Percentiles rank a stretch among this genome's conserved stretches.
These are phyloP conservation scores for Pseudogymnoascus sp. DNA, from an alignment of 2,329 filamentous ascomycete genomes.

Conservation along the genomic window DNA sequence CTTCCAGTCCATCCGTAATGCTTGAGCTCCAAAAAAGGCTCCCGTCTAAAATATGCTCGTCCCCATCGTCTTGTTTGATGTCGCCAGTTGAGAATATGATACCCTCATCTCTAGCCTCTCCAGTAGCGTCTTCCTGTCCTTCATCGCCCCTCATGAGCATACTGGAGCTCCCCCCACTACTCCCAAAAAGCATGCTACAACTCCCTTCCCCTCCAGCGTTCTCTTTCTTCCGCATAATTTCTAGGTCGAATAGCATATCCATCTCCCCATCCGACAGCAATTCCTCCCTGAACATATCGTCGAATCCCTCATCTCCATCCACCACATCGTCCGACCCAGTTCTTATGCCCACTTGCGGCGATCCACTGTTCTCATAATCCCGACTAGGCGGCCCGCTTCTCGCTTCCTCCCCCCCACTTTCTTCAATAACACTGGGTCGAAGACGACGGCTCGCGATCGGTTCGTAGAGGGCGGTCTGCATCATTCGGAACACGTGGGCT, in stretches of 20 bases:
- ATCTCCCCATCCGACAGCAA: conserved; percentile 2
- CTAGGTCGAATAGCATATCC: conserved; percentile 8
- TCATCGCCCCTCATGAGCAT: neutral
- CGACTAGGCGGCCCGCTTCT: neutral
- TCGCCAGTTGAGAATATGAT: neutral
- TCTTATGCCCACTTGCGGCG: neutral
- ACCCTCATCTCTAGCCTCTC: neutral
- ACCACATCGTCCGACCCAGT: neutral
- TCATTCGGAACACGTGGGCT: conserved; percentile 11
- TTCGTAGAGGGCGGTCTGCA: conserved; percentile 10
- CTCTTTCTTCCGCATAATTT: no score
- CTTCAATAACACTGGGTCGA: conserved; percentile 5
- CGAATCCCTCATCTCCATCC: neutral
- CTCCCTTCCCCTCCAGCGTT: no score
- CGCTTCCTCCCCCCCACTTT: neutral
- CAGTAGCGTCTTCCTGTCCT: no score
- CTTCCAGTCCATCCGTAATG: neutral
- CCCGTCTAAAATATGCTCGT: neutral
- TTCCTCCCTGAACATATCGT: neutral
- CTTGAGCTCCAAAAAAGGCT: neutral
- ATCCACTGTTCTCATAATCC: neutral
- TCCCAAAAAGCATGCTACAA: neutral
- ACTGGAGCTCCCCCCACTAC: neutral
- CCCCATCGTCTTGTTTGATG: neutral
- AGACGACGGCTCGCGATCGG: conserved; percentile 10